Evolutionary conservation across 495 filamentous ascomycete genomes (phyloP).

Genomic region (Hypoxylon subgilvum): DNA sequence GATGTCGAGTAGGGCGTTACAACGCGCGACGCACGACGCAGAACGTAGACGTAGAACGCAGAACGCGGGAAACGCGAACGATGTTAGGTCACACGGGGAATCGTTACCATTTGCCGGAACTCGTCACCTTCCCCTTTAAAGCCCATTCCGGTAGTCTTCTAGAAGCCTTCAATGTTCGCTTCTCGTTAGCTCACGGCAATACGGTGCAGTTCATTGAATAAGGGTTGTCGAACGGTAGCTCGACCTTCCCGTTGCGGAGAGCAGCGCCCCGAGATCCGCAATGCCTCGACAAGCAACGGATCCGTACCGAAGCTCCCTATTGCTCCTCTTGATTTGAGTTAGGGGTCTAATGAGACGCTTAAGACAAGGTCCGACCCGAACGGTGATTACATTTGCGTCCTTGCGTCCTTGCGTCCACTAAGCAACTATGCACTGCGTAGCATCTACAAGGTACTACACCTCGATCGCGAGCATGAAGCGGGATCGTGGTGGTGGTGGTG

Average conservation of each 20-base stretch:
- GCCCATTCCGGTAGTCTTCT: conserved; percentile 5
- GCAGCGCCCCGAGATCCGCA: neutral
- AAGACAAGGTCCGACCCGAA: too few relatives aligned
- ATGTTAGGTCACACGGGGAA: conserved; percentile 1
- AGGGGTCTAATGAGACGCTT: too few relatives aligned
- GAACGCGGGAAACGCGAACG: neutral
- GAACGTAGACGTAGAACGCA: too few relatives aligned
- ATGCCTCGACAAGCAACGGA: too few relatives aligned
- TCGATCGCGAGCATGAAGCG: neutral
- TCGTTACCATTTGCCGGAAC: too few relatives aligned
- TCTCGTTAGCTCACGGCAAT: neutral
- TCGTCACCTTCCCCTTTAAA: conserved; percentile 10
- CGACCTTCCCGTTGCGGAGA: neutral
- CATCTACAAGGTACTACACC: neutral
- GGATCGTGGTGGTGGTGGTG: neutral
- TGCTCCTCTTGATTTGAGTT: too few relatives aligned
- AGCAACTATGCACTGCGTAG: conserved; percentile 28
- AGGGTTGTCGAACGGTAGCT: neutral
- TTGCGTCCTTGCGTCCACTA: conserved; percentile 24
- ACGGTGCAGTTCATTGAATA: neutral
- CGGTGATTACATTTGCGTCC: neutral
- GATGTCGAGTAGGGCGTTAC: too few relatives aligned
- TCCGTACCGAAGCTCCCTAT: neutral
- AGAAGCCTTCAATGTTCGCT: neutral
- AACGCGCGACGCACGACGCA: too few relatives aligned